phyloP scores from a whole-genome alignment of 148 eudicot genomes.

The Arctostaphylos glauca region DNA sequence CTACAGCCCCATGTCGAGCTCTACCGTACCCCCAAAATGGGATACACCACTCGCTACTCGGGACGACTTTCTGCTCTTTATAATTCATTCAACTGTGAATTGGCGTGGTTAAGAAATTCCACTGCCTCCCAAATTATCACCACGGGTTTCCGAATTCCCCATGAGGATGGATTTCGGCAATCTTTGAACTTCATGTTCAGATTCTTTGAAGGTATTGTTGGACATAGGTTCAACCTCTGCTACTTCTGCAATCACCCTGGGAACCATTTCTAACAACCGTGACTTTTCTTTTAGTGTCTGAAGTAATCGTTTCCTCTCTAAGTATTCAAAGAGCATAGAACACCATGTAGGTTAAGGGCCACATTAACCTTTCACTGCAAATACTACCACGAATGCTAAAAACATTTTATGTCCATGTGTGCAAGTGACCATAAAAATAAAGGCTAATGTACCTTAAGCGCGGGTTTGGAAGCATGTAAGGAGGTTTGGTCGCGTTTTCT shows the following conservation, averaged over 20 bases:
- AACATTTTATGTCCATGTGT: background rate
- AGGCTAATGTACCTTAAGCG: too few species aligned
- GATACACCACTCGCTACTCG: too few species aligned
- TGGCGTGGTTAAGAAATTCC: conserved; percentile 11
- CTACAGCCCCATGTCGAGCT: too few species aligned
- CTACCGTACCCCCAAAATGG: too few species aligned
- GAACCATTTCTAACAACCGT: conserved; percentile 46
- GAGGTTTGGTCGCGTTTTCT: too few species aligned
- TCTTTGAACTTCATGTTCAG: background rate
- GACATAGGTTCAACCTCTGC: conserved; percentile 28
- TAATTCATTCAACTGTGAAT: too few species aligned
- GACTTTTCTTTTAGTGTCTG: conserved; percentile 43
- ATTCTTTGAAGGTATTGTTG: conserved; percentile 16
- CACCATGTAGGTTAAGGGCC: conserved; percentile 37
- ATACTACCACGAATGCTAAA: background rate
- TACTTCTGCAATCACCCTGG: conserved; percentile 47
- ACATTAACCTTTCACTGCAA: conserved; percentile 10
- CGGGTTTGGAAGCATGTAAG: too few species aligned
- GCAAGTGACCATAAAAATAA: background rate
- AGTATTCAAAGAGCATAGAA: conserved; percentile 40
- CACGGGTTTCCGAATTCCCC: conserved; percentile 1
- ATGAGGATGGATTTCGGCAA: conserved; percentile 10
- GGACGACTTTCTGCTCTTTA: too few species aligned
- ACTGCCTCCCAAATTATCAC: background rate
- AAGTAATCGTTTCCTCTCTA: conserved; percentile 37